phyloP scores from a whole-genome alignment of 352 stramenopile species.

The Pythium rhizo-oryzae region DNA sequence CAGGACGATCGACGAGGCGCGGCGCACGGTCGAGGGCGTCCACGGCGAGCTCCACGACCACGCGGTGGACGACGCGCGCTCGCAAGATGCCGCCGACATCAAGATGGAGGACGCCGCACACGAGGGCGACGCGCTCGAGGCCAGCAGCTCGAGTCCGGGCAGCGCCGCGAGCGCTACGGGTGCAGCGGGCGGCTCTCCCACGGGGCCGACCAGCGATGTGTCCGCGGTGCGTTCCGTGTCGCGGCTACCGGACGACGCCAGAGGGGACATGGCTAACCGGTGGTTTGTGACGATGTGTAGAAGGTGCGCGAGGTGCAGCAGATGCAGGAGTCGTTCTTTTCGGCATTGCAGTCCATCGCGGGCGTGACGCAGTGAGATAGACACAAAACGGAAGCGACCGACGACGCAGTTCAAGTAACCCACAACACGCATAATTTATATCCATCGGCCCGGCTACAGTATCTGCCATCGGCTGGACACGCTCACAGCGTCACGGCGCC shows the following conservation, averaged over 20 bases:
- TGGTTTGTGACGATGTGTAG: conserved; percentile 31
- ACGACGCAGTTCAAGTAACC: background rate
- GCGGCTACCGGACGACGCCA: too few species aligned
- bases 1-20: conserved; percentile 71
- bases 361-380: conserved; percentile 38
- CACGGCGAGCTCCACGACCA: conserved; percentile 62
- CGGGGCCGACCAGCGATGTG: conserved; percentile 30
- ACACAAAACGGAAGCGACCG: background rate
- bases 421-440: conserved; percentile 29
- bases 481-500: conserved; percentile 21
- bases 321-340: conserved; percentile 72
- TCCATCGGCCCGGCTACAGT: background rate
- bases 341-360: conserved; percentile 45
- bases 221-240: conserved; percentile 35
- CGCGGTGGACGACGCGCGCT: conserved; percentile 42
- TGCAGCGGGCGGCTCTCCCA: background rate
- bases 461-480: too few species aligned
- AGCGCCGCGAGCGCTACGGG: background rate
- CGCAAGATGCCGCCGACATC: conserved; percentile 32
- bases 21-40: conserved; percentile 58
- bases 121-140: background rate
- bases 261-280: too few species aligned
- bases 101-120: conserved; percentile 57
- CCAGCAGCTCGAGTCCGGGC: background rate
- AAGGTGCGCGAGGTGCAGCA: conserved; percentile 47